A percentile compares a stretch with the other conserved stretches of the same genome.
Conservation (phyloP, 345 rosid species). For the Hypericum androsaemum region DNA sequence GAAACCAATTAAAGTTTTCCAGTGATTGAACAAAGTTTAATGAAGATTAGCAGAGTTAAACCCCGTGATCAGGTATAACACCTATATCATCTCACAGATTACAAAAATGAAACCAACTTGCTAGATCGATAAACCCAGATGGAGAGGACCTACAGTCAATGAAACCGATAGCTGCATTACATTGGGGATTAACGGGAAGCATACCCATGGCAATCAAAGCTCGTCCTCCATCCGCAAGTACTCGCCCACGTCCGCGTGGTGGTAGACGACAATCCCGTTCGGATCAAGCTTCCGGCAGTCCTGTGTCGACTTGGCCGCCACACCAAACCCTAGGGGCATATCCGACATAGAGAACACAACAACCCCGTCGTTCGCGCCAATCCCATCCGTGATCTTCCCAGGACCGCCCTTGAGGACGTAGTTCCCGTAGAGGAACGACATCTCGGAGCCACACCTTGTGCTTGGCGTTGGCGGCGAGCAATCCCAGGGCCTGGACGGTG, state of each 20-base stretch:
- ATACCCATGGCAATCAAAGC: conserved; percentile 36
- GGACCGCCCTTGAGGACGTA: conserved; percentile 85
- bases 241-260: conserved; percentile 78
- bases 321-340: conserved; percentile 76
- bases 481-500: conserved; percentile 47
- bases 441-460: conserved; percentile 96
- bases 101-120: too few relatives aligned
- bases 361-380: conserved; percentile 70
- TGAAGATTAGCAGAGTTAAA: too few relatives aligned
- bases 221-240: conserved; percentile 91
- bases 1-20: too few relatives aligned
- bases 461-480: conserved; percentile 66
- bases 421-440: conserved; percentile 87
- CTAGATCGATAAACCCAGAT: too few relatives aligned
- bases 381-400: conserved; percentile 79
- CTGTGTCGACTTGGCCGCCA: conserved; percentile 69
- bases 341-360: conserved; percentile 85
- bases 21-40: too few relatives aligned
- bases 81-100: too few relatives aligned
- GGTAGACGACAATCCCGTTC: conserved; percentile 73
- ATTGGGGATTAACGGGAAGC: too few relatives aligned
- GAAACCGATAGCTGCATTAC: too few relatives aligned
- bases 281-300: conserved; percentile 89
- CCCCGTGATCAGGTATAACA: too few relatives aligned
- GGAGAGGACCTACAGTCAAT: too few relatives aligned